A percentile compares a stretch with the other conserved stretches of the same genome.
Evolutionary conservation across 2,329 filamentous ascomycete genomes (phyloP).

Genomic region (Diaporthe capsici): DNA sequence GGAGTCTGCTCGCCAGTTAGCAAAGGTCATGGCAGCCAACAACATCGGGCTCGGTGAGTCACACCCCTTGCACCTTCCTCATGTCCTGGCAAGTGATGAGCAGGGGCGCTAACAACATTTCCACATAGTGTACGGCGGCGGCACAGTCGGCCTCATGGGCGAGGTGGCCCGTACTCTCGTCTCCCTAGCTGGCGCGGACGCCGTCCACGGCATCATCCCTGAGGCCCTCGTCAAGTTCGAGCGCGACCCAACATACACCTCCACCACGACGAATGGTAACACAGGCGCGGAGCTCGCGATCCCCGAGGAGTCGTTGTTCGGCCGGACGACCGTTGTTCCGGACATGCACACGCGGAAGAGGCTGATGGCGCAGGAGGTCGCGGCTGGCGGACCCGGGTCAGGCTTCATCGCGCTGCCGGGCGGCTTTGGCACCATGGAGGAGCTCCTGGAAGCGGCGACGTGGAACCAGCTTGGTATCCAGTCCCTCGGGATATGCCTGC

Average conservation of each 20-base stretch:
- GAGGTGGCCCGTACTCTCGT: constrained; percentile 91
- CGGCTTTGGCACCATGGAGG: constrained; percentile 95
- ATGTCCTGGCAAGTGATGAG: background rate
- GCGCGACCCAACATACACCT: constrained; percentile 70
- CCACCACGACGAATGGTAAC: constrained; percentile 56
- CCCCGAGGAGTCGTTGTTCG: constrained; percentile 78
- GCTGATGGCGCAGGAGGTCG: constrained; percentile 91
- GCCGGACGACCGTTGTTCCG: constrained; percentile 86
- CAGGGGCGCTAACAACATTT: constrained; percentile 14
- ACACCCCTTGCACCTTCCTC: constrained; percentile 26
- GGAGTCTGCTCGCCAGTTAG: constrained; percentile 83
- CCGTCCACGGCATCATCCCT: constrained; percentile 96
- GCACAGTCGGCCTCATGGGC: constrained; percentile 96
- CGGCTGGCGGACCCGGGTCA: constrained; percentile 83
- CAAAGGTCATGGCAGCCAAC: constrained; percentile 78
- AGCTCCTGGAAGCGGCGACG: constrained; percentile 90
- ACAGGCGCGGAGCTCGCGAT: constrained; percentile 63
- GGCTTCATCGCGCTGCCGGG: constrained; percentile 92
- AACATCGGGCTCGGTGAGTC: constrained; percentile 80
- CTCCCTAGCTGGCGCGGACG: constrained; percentile 81
- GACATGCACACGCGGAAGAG: constrained; percentile 98
- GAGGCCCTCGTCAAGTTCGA: constrained; percentile 86
- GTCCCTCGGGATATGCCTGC: constrained; percentile 80
- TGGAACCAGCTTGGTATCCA: constrained; percentile 99
- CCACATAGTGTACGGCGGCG: constrained; percentile 86